Conservation (phyloP, 257 asterid genomes). For the Scutellaria minor region DNA sequence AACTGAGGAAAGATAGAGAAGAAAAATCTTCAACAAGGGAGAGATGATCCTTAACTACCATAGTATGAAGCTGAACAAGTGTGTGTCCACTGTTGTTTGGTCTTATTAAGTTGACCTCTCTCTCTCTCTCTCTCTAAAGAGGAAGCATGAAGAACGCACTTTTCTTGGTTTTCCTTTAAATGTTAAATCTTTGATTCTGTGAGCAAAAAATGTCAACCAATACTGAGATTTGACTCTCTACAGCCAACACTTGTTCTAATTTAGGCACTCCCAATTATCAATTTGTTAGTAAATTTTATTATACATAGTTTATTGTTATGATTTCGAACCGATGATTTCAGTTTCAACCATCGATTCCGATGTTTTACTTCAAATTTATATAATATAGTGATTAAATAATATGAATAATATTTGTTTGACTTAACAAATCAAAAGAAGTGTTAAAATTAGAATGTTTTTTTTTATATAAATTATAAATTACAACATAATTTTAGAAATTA, state of each 20-base stretch:
- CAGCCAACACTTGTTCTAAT: not conserved
- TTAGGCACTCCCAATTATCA: not conserved
- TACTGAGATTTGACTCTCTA: not conserved
- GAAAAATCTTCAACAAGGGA: not conserved
- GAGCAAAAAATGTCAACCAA: conserved; percentile 23
- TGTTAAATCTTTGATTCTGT: not conserved
- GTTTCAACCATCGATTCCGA: too few species aligned
- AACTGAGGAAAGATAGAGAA: not conserved
- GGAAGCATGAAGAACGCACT: conserved; percentile 14
- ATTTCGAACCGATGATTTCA: not conserved
- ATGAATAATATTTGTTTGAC: too few species aligned
- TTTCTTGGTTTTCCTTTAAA: not conserved
- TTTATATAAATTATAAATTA: too few species aligned
- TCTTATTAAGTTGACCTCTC: too few species aligned
- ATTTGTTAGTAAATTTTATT: too few species aligned
- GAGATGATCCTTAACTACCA: not conserved
- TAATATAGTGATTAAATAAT: too few species aligned
- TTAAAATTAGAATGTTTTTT: too few species aligned
- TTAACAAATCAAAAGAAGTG: too few species aligned
- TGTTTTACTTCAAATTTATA: too few species aligned
- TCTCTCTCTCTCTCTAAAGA: not conserved
- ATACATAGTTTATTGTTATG: too few species aligned
- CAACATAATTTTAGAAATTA: too few species aligned
- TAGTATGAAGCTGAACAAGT: not conserved
- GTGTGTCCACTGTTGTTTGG: not conserved